Conservation (phyloP, 306 rosid genomes). For the Prunus campanulata region DNA sequence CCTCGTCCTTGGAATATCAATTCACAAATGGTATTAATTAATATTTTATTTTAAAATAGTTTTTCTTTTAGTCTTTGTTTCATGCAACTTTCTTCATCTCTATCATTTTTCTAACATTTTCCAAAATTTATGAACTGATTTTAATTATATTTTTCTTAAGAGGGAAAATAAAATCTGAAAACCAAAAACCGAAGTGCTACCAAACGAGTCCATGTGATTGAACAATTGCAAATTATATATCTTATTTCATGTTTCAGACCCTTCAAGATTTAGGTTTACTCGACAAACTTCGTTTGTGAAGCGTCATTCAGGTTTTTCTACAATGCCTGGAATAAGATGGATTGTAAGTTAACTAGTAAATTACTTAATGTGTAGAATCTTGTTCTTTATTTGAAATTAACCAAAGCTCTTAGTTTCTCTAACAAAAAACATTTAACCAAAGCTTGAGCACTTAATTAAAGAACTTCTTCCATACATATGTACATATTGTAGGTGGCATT, state of each 20-base stretch:
- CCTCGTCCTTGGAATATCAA: constrained; percentile 63
- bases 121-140: too few relatives aligned
- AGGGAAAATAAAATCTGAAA: too few relatives aligned
- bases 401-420: too few relatives aligned
- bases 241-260: constrained; percentile 32
- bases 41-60: background rate
- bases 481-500: constrained; percentile 46
- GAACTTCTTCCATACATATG: background rate
- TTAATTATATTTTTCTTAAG: too few relatives aligned
- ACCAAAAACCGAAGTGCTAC: too few relatives aligned
- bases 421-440: background rate
- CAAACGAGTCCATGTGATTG: background rate
- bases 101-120: too few relatives aligned
- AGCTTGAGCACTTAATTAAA: background rate
- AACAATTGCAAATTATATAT: background rate
- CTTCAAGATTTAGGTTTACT: constrained; percentile 65
- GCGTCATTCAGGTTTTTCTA: constrained; percentile 59
- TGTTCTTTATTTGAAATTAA: too few relatives aligned
- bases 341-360: constrained; percentile 57
- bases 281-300: constrained; percentile 67
- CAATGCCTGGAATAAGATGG: constrained; percentile 59
- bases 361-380: background rate
- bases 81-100: too few relatives aligned
- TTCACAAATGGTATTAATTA: constrained; percentile 46
- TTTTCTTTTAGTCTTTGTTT: background rate